Evolutionary conservation across 495 filamentous ascomycete species (phyloP).

Genomic region (Daldinia loculata): DNA sequence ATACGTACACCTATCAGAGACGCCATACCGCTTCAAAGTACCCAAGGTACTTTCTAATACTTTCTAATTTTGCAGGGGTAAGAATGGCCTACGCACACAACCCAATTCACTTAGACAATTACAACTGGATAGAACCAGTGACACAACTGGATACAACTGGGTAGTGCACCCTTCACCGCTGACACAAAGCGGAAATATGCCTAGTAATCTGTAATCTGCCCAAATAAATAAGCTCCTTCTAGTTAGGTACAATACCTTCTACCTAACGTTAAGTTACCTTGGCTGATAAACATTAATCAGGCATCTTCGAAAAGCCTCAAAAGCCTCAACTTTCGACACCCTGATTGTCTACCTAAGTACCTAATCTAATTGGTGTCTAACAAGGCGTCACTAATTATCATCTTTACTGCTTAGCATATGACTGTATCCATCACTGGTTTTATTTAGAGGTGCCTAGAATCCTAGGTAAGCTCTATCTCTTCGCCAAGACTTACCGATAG

Average conservation of each 20-base stretch:
- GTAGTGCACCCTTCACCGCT: slow-evolving; percentile 27
- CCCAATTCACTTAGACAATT: slow-evolving; percentile 17
- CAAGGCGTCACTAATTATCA: slow-evolving; percentile 14
- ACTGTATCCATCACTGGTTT: slow-evolving; percentile 9
- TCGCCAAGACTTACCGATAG: slow-evolving; percentile 29
- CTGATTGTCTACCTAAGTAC: slow-evolving; percentile 15
- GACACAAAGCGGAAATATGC: slow-evolving; percentile 21
- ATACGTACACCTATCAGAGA: slow-evolving; percentile 29
- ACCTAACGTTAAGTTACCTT: neutral
- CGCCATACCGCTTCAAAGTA: slow-evolving; percentile 7
- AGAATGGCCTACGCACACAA: slow-evolving; percentile 34
- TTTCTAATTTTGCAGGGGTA: slow-evolving; percentile 25
- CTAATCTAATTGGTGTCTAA: slow-evolving; percentile 10
- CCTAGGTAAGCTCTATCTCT: slow-evolving; percentile 1
- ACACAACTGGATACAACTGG: slow-evolving; percentile 1
- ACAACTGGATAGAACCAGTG: slow-evolving; percentile 2
- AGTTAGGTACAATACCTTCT: neutral
- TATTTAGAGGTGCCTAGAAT: slow-evolving; percentile 31
- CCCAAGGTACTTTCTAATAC: slow-evolving; percentile 17
- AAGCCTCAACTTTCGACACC: neutral
- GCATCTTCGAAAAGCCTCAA: neutral
- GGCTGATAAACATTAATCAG: neutral
- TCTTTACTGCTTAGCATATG: slow-evolving; percentile 4
- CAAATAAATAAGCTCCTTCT: neutral
- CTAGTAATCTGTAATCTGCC: neutral